Conservation (phyloP, 2,329 filamentous ascomycete genomes). For the Aureobasidium melanogenum region DNA sequence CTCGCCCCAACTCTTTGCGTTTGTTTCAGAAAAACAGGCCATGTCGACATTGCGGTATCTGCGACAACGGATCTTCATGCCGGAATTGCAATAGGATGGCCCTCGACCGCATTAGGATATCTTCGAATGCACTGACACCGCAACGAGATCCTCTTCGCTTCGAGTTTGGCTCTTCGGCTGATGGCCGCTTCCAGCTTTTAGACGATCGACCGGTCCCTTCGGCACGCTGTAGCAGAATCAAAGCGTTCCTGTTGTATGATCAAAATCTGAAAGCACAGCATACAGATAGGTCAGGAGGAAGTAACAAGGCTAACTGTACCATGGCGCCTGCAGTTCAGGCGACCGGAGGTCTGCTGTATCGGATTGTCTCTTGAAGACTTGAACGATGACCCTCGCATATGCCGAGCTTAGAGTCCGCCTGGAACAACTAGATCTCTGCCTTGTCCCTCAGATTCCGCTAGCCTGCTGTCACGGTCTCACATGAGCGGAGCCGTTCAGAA, state of each 20-base stretch:
- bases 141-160: background rate
- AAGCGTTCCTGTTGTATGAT: background rate
- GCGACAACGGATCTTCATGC: slow-evolving; percentile 6
- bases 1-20: background rate
- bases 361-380: no score
- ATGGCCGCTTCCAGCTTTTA: background rate
- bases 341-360: background rate
- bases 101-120: background rate
- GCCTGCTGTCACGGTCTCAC: slow-evolving; percentile 10
- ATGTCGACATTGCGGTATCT: background rate
- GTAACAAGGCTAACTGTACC: background rate
- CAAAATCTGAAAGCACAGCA: background rate
- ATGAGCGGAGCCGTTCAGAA: background rate
- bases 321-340: background rate
- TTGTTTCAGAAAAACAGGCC: background rate
- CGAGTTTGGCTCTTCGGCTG: background rate
- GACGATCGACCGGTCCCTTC: background rate
- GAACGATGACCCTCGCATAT: background rate
- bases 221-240: background rate
- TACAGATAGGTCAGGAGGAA: background rate
- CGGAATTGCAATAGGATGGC: background rate
- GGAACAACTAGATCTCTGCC: background rate
- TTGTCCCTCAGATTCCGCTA: background rate
- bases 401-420: background rate
- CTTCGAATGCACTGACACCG: background rate